Evolutionary conservation across 2,329 filamentous ascomycete species (phyloP), one percentile per base, ranked within the genome.

Genomic region (Trichophyton schoenleinii): DNA sequence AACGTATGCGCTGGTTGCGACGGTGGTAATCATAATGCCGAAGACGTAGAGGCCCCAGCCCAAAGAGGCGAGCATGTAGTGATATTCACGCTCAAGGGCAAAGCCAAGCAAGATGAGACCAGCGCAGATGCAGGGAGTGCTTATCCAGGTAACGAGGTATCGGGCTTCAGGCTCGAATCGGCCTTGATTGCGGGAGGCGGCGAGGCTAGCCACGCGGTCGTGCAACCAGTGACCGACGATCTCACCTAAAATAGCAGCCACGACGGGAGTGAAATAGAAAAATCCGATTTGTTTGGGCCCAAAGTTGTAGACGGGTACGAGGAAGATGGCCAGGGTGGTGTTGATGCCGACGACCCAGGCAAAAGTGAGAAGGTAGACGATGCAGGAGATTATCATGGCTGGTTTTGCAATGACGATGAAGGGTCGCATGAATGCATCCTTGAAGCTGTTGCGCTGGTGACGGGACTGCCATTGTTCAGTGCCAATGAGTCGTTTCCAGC

Each of bases 231-330:
- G 82, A 4, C 82, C 82, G 3, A 73, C 68, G 0, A 79, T 61
- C 70, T 83, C 80, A 28, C 81, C 83, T 0, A 84, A 69, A 13
- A 82, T 67, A 2, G 79, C 77, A 2, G 77, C 82, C 0, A 83
- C 76, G 28, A 84, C 75, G 2, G 80, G 80, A 0, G 81, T 79
- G 68, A 85, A 83, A 70, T 85, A 84, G 67, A 84, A 82, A 64
- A 75, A 78, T 0, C 78, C 81, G 57, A 83, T 79, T 59, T 79
- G 74, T 53, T 75, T 75, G 0, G 76, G 73, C 0, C 75, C 77
- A 66, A 83, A 81, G 9, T 75, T 73, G 66, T 83, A 82, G 2
- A 80, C 69, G 0, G 77, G 77, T 0, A 73, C 72, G 2, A 83
- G 71, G 62, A 83, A 78, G 20, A 82, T 80, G 52, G 79, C 73